phyloP scores from a whole-genome alignment of 2,329 filamentous ascomycete species.

The Penicillium psychrosexuale region DNA sequence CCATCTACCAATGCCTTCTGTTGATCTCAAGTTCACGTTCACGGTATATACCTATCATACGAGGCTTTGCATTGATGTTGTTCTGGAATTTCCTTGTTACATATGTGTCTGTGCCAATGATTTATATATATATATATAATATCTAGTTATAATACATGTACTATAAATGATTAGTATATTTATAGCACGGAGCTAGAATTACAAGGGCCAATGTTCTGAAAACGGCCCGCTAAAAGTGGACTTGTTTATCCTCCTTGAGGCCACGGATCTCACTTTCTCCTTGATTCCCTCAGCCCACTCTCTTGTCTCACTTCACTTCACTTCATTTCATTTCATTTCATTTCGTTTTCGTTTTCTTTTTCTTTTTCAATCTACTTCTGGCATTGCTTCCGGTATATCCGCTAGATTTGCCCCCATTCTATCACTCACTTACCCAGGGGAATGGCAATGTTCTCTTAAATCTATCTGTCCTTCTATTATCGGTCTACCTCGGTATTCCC shows the following conservation, averaged over 20 bases:
- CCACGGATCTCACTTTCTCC: slow-evolving; percentile 17
- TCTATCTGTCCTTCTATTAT: slow-evolving; percentile 1
- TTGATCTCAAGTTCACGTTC: background rate
- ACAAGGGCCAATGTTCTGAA: slow-evolving; percentile 16
- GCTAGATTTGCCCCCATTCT: slow-evolving; percentile 5
- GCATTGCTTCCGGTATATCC: slow-evolving; percentile 6
- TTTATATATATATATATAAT: background rate
- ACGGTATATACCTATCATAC: background rate
- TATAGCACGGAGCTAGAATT: background rate
- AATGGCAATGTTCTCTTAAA: slow-evolving; percentile 23
- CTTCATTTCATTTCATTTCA: background rate
- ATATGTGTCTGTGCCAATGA: background rate
- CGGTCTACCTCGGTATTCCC: slow-evolving; percentile 1
- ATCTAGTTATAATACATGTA: background rate
- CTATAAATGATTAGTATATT: background rate
- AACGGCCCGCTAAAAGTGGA: slow-evolving; percentile 23
- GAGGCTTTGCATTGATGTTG: background rate
- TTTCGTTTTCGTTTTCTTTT: slow-evolving; percentile 9
- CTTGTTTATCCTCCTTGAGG: slow-evolving; percentile 22
- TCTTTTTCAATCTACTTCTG: background rate
- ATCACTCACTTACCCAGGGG: slow-evolving; percentile 8
- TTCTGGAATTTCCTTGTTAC: background rate
- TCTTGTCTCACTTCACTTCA: slow-evolving; percentile 10
- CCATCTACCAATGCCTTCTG: background rate
- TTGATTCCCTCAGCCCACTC: slow-evolving; percentile 5